A percentile compares a stretch with the other conserved stretches of the same genome.
phyloP scores from a whole-genome alignment of 768 basidiomycete species.

The Tylopilus subfusipes region DNA sequence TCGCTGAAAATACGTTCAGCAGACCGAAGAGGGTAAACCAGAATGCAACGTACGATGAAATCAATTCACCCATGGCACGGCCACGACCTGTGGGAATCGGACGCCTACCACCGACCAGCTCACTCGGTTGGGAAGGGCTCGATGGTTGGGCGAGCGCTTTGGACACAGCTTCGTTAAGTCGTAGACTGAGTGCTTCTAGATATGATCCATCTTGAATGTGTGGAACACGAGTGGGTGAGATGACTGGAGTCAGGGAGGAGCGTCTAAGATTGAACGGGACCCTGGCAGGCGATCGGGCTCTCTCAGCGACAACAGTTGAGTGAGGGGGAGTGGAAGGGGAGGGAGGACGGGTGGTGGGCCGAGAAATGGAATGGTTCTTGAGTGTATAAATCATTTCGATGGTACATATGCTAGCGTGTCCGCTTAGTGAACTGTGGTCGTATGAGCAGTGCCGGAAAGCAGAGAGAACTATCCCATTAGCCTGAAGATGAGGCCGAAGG shows the following conservation, averaged over 20 bases:
- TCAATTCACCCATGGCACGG: conserved; percentile 58
- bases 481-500: not conserved
- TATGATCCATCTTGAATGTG: conserved; percentile 78
- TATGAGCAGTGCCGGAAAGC: conserved; percentile 29
- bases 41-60: conserved; percentile 57
- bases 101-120: conserved; percentile 61
- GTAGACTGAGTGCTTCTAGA: conserved; percentile 70
- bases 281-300: conserved; percentile 52
- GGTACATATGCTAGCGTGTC: not conserved
- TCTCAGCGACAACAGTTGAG: conserved; percentile 39
- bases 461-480: conserved; percentile 44
- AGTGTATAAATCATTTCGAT: conserved; percentile 57
- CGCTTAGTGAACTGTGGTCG: not conserved
- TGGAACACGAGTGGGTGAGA: conserved; percentile 36
- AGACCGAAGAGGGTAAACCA: conserved; percentile 9
- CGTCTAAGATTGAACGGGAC: conserved; percentile 60
- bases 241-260: conserved; percentile 38
- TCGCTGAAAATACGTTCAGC: conserved; percentile 46
- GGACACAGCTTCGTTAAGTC: conserved; percentile 78
- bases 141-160: conserved; percentile 67
- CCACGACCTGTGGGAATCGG: conserved; percentile 77
- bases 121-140: conserved; percentile 47
- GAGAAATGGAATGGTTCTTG: conserved; percentile 65
- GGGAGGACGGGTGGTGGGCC: conserved; percentile 58
- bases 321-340: conserved; percentile 48